Base-by-base conservation (phyloP, 2,329 filamentous ascomycete species). In the Penicillium sp. region DNA sequence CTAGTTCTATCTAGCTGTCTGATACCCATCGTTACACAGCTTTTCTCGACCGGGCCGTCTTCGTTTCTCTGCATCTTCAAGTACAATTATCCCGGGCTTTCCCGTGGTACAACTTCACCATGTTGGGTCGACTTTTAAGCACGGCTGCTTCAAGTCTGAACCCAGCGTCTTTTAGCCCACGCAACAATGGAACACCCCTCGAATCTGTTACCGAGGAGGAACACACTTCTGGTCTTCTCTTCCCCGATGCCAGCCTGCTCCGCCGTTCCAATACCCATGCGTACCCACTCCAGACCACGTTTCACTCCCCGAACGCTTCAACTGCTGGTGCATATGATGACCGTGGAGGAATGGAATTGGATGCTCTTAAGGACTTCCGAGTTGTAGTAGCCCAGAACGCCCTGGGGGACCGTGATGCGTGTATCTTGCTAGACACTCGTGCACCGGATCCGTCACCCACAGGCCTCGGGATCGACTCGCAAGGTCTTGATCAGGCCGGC, bases 161-260 rank as follows among this genome's bases (percentile, higher is more conserved):
- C 62, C 72, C 76, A 19, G 67, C 75, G n/a, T 62, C 69, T 7
- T 76, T 77, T 57, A 69, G 71, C 42, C 66, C 71, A 44, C 72
- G 75, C 55, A 75, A 71, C 35, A 54, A 67, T 57, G 61, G 71
- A 16, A 67, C 71, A 25, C 72, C 74, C 29, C 73, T 79, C 21
- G 78, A 81, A 62, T 81, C 78, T 25, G 76, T 79, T 25, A 80
- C 77, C 1, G 78, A 81, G 59, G 78, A 81, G 62, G 77, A 79
- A 60, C 78, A 81, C 61, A 81, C 78, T 5, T 78, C 78, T 46
- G 75, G 76, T 39, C 72, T 81, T 46, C 68, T 81, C 53, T 81
- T 79, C 60, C 79, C 78, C 33, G 77, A 79, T 66, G 72, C 73
- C 42, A 78, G 70, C 57, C 68, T 75, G 14, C 75, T 77, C 54